Evolutionary conservation across 2,329 filamentous ascomycete genomes (phyloP).

Genomic region (Sporothrix brunneoviolacea): DNA sequence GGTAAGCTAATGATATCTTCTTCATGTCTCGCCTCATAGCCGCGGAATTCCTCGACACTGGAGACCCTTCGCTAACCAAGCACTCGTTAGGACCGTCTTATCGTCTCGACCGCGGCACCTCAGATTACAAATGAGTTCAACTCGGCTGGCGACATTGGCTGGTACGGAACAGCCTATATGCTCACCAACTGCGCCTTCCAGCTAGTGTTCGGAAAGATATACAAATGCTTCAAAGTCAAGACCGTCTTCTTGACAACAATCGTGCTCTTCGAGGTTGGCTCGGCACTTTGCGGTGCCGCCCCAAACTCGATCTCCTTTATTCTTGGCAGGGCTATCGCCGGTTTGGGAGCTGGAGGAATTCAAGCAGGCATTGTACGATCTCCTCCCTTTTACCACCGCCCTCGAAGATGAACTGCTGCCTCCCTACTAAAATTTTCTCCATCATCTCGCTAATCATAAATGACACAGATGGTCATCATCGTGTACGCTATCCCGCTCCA

Average conservation of each 20-base stretch:
- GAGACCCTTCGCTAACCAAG: too few relatives aligned
- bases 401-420: too few relatives aligned
- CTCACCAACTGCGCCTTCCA: conserved; percentile 22
- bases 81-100: conserved; percentile 14
- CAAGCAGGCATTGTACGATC: conserved; percentile 27
- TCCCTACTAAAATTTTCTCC: too few relatives aligned
- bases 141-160: conserved; percentile 16
- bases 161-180: conserved; percentile 17
- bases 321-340: conserved; percentile 34
- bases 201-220: conserved; percentile 34
- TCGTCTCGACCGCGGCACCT: conserved; percentile 20
- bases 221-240: conserved; percentile 32
- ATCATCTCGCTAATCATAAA: not conserved
- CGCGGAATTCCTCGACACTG: too few relatives aligned
- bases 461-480: conserved; percentile 24
- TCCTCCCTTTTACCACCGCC: too few relatives aligned
- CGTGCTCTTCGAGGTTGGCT: conserved; percentile 32
- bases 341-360: conserved; percentile 33
- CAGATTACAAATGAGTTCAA: conserved; percentile 16
- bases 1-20: too few relatives aligned
- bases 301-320: conserved; percentile 35
- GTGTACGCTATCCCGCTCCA: conserved; percentile 30
- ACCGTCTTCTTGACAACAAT: conserved; percentile 25
- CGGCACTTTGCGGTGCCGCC: conserved; percentile 34
- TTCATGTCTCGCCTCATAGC: too few relatives aligned